A percentile compares a stretch with the other conserved stretches of the same genome.
These are phyloP conservation scores for Leccinum barrowsii DNA, from an alignment of 768 basidiomycete genomes.

Conservation along the genomic window DNA sequence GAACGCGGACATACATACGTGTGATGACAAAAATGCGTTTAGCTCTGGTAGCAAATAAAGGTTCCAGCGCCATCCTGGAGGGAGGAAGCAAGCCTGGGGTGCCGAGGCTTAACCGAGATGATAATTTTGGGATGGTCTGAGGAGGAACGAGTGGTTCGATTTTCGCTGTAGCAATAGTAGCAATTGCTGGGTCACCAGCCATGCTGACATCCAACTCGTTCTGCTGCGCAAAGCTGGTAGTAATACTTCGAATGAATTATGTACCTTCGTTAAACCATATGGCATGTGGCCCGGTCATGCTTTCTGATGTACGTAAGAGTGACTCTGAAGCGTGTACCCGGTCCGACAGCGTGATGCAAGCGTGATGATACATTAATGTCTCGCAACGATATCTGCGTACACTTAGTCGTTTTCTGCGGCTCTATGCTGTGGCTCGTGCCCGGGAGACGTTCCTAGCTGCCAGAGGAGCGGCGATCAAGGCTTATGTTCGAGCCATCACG, in stretches of 20 bases:
- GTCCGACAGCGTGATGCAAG: too few species aligned
- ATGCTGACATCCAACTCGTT: background rate
- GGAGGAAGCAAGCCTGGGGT: constrained; percentile 11
- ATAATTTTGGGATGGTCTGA: background rate
- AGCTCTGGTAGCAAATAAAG: constrained; percentile 66
- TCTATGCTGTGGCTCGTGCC: too few species aligned
- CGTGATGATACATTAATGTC: too few species aligned
- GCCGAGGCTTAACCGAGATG: constrained; percentile 12
- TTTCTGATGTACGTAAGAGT: too few species aligned
- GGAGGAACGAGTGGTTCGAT: background rate
- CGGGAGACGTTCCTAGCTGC: too few species aligned
- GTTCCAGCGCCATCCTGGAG: constrained; percentile 62
- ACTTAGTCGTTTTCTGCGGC: too few species aligned
- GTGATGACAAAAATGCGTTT: constrained; percentile 70
- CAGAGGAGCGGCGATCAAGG: too few species aligned
- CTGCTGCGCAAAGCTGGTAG: background rate
- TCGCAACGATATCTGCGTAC: too few species aligned
- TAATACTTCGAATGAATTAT: background rate
- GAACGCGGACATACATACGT: constrained; percentile 53
- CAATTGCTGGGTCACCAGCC: background rate
- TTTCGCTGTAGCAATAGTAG: background rate
- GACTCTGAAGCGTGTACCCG: too few species aligned
- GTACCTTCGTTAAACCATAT: background rate
- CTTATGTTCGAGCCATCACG: too few species aligned
- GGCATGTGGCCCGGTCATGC: background rate